Evolutionary conservation across 768 basidiomycete species (phyloP).

Genomic region (Cyclocybe cylindracea): DNA sequence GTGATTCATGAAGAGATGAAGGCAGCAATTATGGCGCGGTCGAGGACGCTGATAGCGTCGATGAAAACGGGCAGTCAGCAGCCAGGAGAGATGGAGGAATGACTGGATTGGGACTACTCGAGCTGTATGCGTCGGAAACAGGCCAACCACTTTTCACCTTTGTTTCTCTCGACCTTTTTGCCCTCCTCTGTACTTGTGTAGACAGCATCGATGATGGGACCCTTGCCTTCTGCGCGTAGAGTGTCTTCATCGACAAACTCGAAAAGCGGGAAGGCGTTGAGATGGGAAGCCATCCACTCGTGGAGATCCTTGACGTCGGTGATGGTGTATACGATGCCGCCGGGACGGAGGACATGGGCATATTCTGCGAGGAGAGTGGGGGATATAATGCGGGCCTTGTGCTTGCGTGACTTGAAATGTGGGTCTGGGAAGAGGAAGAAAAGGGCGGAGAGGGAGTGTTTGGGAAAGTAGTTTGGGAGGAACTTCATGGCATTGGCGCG

Average conservation of each 20-base stretch:
- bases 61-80: slow-evolving; percentile 47
- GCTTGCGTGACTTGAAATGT: slow-evolving; percentile 97
- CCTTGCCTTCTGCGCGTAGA: slow-evolving; percentile 75
- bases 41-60: slow-evolving; percentile 59
- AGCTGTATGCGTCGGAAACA: slow-evolving; percentile 74
- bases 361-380: slow-evolving; percentile 98
- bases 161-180: slow-evolving; percentile 92
- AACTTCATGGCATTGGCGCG: slow-evolving; percentile 99
- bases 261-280: slow-evolving; percentile 88
- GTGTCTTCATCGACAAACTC: slow-evolving; percentile 74
- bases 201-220: slow-evolving; percentile 78
- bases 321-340: slow-evolving; percentile 97
- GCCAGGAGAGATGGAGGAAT: slow-evolving; percentile 35
- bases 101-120: slow-evolving; percentile 30
- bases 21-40: slow-evolving; percentile 62
- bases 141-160: slow-evolving; percentile 88
- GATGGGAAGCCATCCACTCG: slow-evolving; percentile 92
- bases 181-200: slow-evolving; percentile 93
- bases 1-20: slow-evolving; percentile 88
- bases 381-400: slow-evolving; percentile 98
- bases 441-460: slow-evolving; percentile 86
- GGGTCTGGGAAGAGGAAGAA: slow-evolving; percentile 99
- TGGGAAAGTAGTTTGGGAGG: slow-evolving; percentile 91
- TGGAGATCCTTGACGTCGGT: slow-evolving; percentile 95
- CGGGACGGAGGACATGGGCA: slow-evolving; percentile 87